Conservation (phyloP, 208 protist genomes). For the Wallacemonas sp. region DNA sequence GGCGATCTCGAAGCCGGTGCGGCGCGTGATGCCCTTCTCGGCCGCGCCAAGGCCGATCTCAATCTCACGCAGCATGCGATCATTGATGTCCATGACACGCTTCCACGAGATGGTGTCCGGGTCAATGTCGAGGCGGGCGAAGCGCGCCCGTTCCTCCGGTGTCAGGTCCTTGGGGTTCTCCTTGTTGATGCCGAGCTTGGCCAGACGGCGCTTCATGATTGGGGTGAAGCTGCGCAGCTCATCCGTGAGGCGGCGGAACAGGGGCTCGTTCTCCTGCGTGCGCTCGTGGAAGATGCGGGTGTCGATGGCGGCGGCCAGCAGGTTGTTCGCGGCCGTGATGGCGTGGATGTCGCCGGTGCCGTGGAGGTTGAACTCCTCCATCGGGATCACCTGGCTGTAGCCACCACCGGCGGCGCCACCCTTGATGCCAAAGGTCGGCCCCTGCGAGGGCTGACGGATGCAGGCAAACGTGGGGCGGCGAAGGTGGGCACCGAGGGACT, state of each 20-base stretch:
- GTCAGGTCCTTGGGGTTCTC: conserved; percentile 90
- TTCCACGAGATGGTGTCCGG: conserved; percentile 96
- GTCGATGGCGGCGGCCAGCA: conserved; percentile 97
- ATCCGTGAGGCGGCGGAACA: conserved; percentile 86
- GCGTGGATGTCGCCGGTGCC: conserved; percentile 99
- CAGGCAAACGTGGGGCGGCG: conserved; percentile 93
- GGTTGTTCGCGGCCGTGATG: conserved; percentile 97
- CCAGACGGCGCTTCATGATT: conserved; percentile 90
- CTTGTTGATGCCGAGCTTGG: conserved; percentile 94
- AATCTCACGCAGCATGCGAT: conserved; percentile 96
- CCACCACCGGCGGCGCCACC: conserved; percentile 98
- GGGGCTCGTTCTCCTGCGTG: conserved; percentile 89
- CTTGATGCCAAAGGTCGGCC: conserved; percentile 96
- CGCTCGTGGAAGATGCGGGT: conserved; percentile 96
- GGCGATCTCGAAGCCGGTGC: conserved; percentile 96
- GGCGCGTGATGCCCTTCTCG: conserved; percentile 89
- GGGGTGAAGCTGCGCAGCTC: conserved; percentile 86
- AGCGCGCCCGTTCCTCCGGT: conserved; percentile 79
- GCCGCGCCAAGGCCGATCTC: conserved; percentile 91
- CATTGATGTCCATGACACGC: conserved; percentile 97
- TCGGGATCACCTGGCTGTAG: conserved; percentile 96
- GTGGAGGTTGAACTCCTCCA: conserved; percentile 99
- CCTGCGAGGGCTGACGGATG: conserved; percentile 97
- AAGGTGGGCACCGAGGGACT: conserved; percentile 97
- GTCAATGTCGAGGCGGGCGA: conserved; percentile 97